These are phyloP conservation scores for Bipolaris sorokiniana DNA, from an alignment of 2,329 filamentous ascomycete genomes.

Conservation along the genomic window DNA sequence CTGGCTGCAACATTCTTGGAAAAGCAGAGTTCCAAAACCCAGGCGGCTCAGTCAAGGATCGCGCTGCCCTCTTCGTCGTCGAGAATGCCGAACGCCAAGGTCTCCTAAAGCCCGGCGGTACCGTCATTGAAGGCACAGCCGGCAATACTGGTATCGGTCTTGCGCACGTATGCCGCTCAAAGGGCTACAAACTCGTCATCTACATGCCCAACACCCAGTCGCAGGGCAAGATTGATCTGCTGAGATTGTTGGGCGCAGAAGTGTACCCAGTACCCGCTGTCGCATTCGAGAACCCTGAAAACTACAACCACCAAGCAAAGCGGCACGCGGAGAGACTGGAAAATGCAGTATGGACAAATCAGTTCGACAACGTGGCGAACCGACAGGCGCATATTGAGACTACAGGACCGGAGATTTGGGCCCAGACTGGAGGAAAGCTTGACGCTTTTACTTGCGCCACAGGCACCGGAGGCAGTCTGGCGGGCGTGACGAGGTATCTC, in stretches of 20 bases:
- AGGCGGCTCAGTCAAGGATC: conserved; percentile 94
- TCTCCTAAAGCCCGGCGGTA: conserved; percentile 81
- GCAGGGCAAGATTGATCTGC: conserved; percentile 94
- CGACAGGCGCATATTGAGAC: conserved; percentile 94
- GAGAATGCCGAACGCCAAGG: conserved; percentile 91
- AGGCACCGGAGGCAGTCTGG: conserved; percentile 89
- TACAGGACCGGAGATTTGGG: conserved; percentile 96
- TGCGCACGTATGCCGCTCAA: conserved; percentile 90
- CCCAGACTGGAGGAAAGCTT: conserved; percentile 81
- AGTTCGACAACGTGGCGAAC: conserved; percentile 97
- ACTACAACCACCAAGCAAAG: conserved; percentile 96
- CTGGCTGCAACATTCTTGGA: conserved; percentile 90
- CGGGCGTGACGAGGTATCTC: conserved; percentile 84
- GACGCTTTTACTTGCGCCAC: conserved; percentile 97
- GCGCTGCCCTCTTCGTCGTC: conserved; percentile 91
- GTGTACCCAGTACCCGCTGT: conserved; percentile 96
- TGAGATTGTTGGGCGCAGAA: conserved; percentile 89
- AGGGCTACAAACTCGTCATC: conserved; percentile 93
- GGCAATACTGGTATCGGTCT: conserved; percentile 98
- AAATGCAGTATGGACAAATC: conserved; percentile 97
- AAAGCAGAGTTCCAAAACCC: conserved; percentile 99
- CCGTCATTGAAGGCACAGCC: conserved; percentile 94
- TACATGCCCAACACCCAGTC: conserved; percentile 99
- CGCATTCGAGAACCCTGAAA: conserved; percentile 90
- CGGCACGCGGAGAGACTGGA: conserved; percentile 85